Base-by-base conservation (phyloP, 495 filamentous ascomycete species). In the Aspergillus ellipticus region DNA sequence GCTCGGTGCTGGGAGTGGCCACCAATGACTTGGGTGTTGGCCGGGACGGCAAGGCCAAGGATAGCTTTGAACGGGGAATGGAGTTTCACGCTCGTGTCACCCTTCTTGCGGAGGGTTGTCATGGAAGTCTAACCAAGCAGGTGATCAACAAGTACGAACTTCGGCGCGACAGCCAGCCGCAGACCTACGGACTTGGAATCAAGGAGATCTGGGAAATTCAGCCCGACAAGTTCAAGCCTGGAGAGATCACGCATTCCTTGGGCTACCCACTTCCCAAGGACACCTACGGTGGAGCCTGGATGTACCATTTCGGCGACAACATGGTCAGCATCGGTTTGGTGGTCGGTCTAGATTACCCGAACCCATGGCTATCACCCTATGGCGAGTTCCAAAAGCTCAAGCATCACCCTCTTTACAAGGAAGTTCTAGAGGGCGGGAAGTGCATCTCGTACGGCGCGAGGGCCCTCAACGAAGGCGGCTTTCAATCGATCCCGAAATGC, bases 231-330 rank as follows among this genome's bases (percentile, higher is more conserved):
- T 96, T 96, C 74, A 77, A 83, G 29, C 85, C 89, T 57, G 94
- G 94, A 42, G 81, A 95, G 69, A 81, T 97, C 43, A 79, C 82
- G 8, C 95, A 99, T 75, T 90, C 92, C 4, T 85, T 99, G 87
- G 94, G 94, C 13, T 97, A 96, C 66, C 94, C 94, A 13, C 72
- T 99, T 26, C 86, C 92, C 7, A 78, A 73, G 63, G 87, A 96
- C 68, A 96, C 92, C 4, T 99, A 99, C 59, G 94, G 94, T 60
- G 94, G 94, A 61, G 90, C 89, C 37, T 99, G 89, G 88, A 90
- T 99, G 85, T 99, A 99, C 64, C 94, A 99, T 70, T 98, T 97
- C 66, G 94, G 92, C 19, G 92, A 97, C 59, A 97, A 97, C 71
- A 84, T 97, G 61, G 94, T 97, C 60, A 93, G 88, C 63, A 81